phyloP scores from a whole-genome alignment of 257 asterid genomes.

The Solanum sejunctum region DNA sequence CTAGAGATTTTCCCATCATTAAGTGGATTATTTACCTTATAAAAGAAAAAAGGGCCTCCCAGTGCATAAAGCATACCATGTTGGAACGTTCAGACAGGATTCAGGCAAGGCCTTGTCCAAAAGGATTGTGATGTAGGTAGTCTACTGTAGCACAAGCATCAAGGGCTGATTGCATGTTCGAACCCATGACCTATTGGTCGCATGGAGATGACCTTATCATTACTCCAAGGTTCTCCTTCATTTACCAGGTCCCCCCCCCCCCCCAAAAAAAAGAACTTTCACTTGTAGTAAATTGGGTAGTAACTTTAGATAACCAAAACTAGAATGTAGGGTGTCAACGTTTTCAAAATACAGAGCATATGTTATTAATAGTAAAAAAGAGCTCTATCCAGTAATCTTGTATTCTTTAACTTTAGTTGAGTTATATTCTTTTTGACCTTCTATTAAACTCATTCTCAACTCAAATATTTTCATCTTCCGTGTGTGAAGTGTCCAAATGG shows the following conservation, averaged over 20 bases:
- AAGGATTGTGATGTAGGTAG: background rate
- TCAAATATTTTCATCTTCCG: background rate
- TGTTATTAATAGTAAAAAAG: background rate
- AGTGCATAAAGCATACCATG: background rate
- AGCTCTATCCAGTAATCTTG: background rate
- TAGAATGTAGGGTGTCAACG: background rate
- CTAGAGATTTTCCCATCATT: background rate
- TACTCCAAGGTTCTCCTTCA: background rate
- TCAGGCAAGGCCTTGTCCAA: background rate
- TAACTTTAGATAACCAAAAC: background rate
- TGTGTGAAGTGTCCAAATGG: slow-evolving; percentile 26
- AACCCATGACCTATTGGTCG: background rate
- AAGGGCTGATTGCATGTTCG: background rate
- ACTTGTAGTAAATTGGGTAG: background rate
- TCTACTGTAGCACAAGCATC: background rate
- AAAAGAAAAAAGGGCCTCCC: background rate
- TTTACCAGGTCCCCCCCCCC: background rate
- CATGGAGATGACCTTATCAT: background rate
- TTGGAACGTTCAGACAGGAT: background rate
- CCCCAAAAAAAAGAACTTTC: background rate
- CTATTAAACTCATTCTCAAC: background rate
- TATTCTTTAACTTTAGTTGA: background rate
- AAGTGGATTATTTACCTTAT: background rate
- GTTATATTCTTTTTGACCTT: background rate
- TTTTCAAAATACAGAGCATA: background rate